phyloP scores from a whole-genome alignment of 2,329 filamentous ascomycete genomes.

The Cercospora beticola region DNA sequence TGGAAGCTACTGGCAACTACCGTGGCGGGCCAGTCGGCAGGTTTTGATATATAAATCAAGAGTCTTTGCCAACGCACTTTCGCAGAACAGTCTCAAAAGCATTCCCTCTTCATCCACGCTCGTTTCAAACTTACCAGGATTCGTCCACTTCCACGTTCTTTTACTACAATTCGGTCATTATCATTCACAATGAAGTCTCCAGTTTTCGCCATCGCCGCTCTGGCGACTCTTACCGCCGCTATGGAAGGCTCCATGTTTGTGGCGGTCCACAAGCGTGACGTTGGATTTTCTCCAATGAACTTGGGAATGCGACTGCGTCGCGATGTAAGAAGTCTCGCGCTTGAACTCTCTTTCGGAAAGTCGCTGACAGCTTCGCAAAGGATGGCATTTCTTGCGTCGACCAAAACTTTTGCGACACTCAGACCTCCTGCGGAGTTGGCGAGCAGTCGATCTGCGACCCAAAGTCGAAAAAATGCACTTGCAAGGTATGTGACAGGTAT shows the following conservation, averaged over 20 bases:
- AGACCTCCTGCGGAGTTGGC: background rate
- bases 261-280: background rate
- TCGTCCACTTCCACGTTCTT: background rate
- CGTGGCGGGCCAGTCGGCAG: background rate
- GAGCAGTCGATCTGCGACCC: background rate
- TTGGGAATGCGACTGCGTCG: background rate
- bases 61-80: background rate
- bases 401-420: background rate
- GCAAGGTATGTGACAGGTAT: background rate
- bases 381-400: background rate
- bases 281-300: background rate
- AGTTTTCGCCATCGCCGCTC: background rate
- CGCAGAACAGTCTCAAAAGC: background rate
- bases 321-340: background rate
- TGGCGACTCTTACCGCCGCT: background rate
- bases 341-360: accelerated
- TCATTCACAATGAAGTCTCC: background rate
- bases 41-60: background rate
- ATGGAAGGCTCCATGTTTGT: background rate
- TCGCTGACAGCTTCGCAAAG: background rate
- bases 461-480: background rate
- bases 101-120: background rate
- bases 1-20: background rate
- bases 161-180: background rate
- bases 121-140: background rate